phyloP scores from a whole-genome alignment of 192 early-diverging fungal species.

The Funneliformis mosseae region DNA sequence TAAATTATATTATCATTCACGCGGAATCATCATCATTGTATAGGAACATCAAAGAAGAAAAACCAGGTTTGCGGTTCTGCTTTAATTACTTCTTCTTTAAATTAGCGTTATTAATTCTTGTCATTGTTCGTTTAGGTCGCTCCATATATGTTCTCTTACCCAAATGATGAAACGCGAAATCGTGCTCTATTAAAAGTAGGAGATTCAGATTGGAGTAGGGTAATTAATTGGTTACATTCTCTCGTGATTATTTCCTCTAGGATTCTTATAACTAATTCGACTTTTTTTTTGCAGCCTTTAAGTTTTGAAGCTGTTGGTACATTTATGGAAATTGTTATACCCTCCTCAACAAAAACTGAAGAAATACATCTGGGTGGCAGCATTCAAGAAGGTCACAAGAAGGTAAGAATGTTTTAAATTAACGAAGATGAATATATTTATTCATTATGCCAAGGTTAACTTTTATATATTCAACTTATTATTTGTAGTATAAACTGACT shows the following conservation, averaged over 20 bases:
- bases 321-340: slow-evolving; percentile 75
- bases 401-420: slow-evolving; percentile 45
- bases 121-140: slow-evolving; percentile 45
- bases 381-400: slow-evolving; percentile 87
- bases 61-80: neutral
- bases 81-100: neutral
- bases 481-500: slow-evolving; percentile 63
- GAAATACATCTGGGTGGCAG: slow-evolving; percentile 82
- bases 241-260: neutral
- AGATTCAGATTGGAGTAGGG: slow-evolving; percentile 81
- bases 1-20: neutral
- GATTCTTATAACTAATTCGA: slow-evolving; percentile 19
- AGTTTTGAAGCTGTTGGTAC: slow-evolving; percentile 97
- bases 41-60: neutral
- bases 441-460: neutral
- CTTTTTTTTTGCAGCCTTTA: slow-evolving; percentile 58
- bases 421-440: too few species aligned
- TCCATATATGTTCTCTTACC: slow-evolving; percentile 95
- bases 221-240: slow-evolving; percentile 29
- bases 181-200: slow-evolving; percentile 73
- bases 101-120: neutral
- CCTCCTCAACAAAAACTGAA: slow-evolving; percentile 47
- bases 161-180: slow-evolving; percentile 81
- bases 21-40: neutral
- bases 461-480: neutral